Percentiles rank a stretch among this genome's conserved stretches.
These are phyloP conservation scores for Bryoerythrophyllum caledonicum DNA, from an alignment of 225 moss, liverwort and hornwort species.

Conservation along the genomic window DNA sequence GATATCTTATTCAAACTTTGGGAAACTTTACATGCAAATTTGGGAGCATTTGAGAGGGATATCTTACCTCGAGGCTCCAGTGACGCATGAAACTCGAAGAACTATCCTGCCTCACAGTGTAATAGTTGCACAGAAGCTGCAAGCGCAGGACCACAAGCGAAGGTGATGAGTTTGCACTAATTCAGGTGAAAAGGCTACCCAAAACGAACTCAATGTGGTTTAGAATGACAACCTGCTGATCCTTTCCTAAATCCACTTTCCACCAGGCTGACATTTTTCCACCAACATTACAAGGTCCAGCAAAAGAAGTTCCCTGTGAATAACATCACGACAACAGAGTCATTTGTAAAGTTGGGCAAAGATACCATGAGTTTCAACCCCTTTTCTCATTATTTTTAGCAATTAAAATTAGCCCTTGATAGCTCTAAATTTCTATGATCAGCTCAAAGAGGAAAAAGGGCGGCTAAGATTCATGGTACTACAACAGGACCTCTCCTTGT, in stretches of 20 bases:
- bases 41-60: neutral
- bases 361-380: no score
- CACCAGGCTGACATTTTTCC: constrained; percentile 90
- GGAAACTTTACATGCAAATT: no score
- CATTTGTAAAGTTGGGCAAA: no score
- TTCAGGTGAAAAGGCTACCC: constrained; percentile 7
- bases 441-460: no score
- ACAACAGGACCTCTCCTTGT: no score
- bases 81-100: constrained; percentile 87
- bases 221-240: constrained; percentile 63
- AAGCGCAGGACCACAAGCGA: constrained; percentile 16
- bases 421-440: no score
- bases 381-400: no score
- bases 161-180: constrained; percentile 16
- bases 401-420: no score
- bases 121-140: constrained; percentile 97
- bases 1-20: no score
- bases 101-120: constrained; percentile 89
- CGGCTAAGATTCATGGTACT: no score
- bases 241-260: constrained; percentile 91
- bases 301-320: constrained; percentile 85
- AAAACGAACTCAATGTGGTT: neutral
- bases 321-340: neutral
- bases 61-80: constrained; percentile 87
- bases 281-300: constrained; percentile 71